phyloP scores from a whole-genome alignment of 2,329 filamentous ascomycete genomes.

The Xylariaceae sp. region DNA sequence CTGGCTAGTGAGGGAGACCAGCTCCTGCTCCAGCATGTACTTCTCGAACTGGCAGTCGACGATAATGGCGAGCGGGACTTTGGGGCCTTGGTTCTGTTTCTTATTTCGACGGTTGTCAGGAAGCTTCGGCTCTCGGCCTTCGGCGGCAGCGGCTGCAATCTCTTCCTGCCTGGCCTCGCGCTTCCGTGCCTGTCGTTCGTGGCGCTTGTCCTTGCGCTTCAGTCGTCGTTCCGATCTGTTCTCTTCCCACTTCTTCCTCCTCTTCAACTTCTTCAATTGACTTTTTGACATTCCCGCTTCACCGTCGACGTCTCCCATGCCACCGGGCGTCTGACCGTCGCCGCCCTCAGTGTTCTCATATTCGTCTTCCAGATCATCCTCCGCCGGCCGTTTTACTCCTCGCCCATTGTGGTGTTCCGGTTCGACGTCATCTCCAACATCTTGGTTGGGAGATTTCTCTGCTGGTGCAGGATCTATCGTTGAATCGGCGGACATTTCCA shows the following conservation, averaged over 20 bases:
- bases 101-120: constrained; percentile 31
- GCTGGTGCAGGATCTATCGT: too few relatives aligned
- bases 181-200: constrained; percentile 42
- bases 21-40: constrained; percentile 81
- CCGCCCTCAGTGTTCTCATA: constrained; percentile 53
- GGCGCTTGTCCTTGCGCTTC: constrained; percentile 53
- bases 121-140: constrained; percentile 38
- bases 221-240: constrained; percentile 55
- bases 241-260: constrained; percentile 70
- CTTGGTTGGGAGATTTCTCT: too few relatives aligned
- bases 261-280: constrained; percentile 72
- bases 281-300: constrained; percentile 65
- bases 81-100: constrained; percentile 28
- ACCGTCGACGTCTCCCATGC: constrained; percentile 45
- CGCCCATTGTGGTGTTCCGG: constrained; percentile 14
- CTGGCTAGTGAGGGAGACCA: constrained; percentile 76
- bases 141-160: constrained; percentile 39
- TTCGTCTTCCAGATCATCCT: constrained; percentile 52
- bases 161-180: constrained; percentile 45
- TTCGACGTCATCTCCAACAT: too few relatives aligned
- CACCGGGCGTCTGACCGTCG: constrained; percentile 44
- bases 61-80: constrained; percentile 72
- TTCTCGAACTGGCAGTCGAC: constrained; percentile 91
- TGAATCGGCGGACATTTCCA: too few relatives aligned
- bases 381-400: constrained; percentile 32